Evolutionary conservation across 768 basidiomycete genomes (phyloP).

Genomic region (Rossbeevera mucosa): DNA sequence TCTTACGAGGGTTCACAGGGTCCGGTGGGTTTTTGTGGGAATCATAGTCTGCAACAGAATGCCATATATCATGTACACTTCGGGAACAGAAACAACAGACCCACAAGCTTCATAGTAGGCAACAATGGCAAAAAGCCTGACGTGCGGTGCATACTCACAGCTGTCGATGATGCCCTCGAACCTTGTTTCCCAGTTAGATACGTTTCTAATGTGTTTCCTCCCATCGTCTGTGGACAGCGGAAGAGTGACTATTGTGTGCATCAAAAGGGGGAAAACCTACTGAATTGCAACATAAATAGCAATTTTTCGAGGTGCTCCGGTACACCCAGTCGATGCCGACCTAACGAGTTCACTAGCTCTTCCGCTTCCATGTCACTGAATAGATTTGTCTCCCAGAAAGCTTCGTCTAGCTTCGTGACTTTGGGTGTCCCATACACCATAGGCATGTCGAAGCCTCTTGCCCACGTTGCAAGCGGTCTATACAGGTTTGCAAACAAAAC

Average conservation of each 20-base stretch:
- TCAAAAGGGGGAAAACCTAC: background rate
- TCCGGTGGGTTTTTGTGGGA: background rate
- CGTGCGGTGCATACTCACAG: conserved; percentile 4
- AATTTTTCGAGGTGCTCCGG: conserved; percentile 9
- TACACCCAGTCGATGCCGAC: background rate
- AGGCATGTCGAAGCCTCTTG: background rate
- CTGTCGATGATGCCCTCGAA: conserved; percentile 7
- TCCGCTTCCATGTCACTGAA: conserved; percentile 6
- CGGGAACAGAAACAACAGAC: background rate
- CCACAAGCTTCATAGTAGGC: conserved; percentile 21
- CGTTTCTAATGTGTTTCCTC: conserved; percentile 11
- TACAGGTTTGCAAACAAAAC: background rate
- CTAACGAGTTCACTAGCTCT: conserved; percentile 1
- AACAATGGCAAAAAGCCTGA: conserved; percentile 18
- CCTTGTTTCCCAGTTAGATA: conserved; percentile 6
- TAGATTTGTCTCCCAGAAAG: conserved; percentile 10
- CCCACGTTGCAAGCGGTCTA: background rate
- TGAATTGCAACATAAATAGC: conserved; percentile 10
- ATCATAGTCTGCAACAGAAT: conserved; percentile 7
- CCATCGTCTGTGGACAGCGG: conserved; percentile 10
- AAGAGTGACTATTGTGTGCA: background rate
- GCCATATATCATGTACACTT: background rate
- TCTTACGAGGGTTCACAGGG: background rate
- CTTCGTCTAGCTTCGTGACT: background rate
- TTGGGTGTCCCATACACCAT: background rate